Evolutionary conservation across 2,329 filamentous ascomycete species (phyloP).

Genomic region (Akanthomyces muscarius): DNA sequence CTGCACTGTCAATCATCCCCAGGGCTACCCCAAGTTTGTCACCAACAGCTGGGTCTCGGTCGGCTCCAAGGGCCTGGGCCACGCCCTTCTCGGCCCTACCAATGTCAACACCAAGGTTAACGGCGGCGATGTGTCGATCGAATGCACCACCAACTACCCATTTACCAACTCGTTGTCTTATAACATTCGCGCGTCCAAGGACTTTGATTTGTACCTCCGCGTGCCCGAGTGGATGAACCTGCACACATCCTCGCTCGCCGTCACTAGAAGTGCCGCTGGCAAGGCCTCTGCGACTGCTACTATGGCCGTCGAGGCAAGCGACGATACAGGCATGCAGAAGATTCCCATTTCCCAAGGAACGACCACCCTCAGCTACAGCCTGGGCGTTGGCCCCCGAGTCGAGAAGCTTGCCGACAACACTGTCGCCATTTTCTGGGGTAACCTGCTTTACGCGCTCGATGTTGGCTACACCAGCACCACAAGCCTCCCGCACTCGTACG

Average conservation of each 20-base stretch:
- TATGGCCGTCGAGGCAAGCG: neutral
- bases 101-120: constrained; percentile 36
- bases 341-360: constrained; percentile 21
- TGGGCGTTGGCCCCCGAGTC: constrained; percentile 22
- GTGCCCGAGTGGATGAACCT: constrained; percentile 26
- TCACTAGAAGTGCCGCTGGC: constrained; percentile 17
- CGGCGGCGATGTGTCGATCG: constrained; percentile 33
- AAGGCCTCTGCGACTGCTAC: neutral
- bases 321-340: constrained; percentile 23
- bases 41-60: constrained; percentile 42
- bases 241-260: constrained; percentile 12
- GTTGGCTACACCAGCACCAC: constrained; percentile 29
- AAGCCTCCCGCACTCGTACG: constrained; percentile 23
- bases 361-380: constrained; percentile 21
- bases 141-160: constrained; percentile 47
- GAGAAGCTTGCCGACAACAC: constrained; percentile 30
- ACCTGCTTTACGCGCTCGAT: constrained; percentile 40
- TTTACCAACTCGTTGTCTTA: constrained; percentile 28
- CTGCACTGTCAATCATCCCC: constrained; percentile 56
- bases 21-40: constrained; percentile 54
- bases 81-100: constrained; percentile 47
- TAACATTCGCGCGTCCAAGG: constrained; percentile 25
- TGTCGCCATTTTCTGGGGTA: constrained; percentile 40
- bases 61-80: constrained; percentile 42
- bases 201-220: constrained; percentile 29